phyloP scores from a whole-genome alignment of 2,329 filamentous ascomycete species.

The Blastomyces silverae region DNA sequence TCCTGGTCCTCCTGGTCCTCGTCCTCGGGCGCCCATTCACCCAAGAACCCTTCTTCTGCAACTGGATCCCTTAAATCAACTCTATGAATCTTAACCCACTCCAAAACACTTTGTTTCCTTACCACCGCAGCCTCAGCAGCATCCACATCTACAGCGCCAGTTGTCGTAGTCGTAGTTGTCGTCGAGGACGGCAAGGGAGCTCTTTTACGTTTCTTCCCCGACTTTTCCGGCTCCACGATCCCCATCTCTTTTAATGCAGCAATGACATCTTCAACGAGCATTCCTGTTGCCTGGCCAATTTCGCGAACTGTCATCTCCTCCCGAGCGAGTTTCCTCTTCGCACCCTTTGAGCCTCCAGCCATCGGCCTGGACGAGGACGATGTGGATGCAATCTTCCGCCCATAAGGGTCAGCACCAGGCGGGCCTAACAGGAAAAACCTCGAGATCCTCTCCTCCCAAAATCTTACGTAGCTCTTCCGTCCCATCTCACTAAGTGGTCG shows the following conservation, averaged over 20 bases:
- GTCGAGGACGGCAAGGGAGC: constrained; percentile 16
- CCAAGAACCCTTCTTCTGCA: constrained; percentile 66
- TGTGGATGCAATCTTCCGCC: constrained; percentile 14
- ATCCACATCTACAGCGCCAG: neutral
- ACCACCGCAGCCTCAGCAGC: constrained; percentile 39
- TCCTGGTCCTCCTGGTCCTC: constrained; percentile 4
- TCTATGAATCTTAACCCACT: constrained; percentile 58
- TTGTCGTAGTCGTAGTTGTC: neutral
- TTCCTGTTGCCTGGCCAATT: constrained; percentile 72
- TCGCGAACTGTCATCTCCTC: constrained; percentile 59
- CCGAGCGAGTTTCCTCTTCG: constrained; percentile 39
- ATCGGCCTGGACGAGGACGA: neutral
- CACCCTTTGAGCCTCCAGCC: constrained; percentile 27
- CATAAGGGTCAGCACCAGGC: constrained; percentile 26
- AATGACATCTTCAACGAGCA: constrained; percentile 76
- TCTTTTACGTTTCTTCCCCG: constrained; percentile 49
- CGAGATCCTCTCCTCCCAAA: constrained; percentile 79
- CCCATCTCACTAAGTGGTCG: constrained; percentile 86
- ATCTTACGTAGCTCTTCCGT: constrained; percentile 71
- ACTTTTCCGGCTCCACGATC: constrained; percentile 51
- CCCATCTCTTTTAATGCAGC: constrained; percentile 72
- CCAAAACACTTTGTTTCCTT: constrained; percentile 53
- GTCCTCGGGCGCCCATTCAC: constrained; percentile 53
- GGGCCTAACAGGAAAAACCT: constrained; percentile 51
- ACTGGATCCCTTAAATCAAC: constrained; percentile 61